A percentile compares a stretch with the other conserved stretches of the same genome.
These are phyloP conservation scores for Penicillium sp. DNA, from an alignment of 2,329 filamentous ascomycete species.

Conservation along the genomic window DNA sequence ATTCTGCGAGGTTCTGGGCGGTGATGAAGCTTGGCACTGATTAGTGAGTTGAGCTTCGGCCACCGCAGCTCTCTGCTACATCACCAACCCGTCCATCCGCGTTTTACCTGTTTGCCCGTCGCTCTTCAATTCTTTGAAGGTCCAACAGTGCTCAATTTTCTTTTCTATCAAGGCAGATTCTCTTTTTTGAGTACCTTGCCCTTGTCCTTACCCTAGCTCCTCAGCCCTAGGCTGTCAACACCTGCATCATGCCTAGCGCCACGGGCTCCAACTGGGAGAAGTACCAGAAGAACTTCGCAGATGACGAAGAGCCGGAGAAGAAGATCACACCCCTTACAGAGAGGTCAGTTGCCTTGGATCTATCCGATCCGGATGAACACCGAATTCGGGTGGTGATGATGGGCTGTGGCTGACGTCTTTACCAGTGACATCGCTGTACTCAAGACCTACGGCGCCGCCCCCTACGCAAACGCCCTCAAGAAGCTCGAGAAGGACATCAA, in stretches of 20 bases:
- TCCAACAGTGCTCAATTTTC: constrained; percentile 7
- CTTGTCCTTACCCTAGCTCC: constrained; percentile 24
- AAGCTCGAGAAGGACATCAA: constrained; percentile 99
- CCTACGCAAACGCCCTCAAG: constrained; percentile 91
- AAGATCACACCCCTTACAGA: constrained; percentile 97
- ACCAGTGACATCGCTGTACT: constrained; percentile 95
- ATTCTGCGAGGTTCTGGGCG: constrained; percentile 49
- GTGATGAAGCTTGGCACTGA: constrained; percentile 49
- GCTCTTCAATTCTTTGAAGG: constrained; percentile 19
- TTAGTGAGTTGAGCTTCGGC: constrained; percentile 47
- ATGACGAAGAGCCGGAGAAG: constrained; percentile 98
- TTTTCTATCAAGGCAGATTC: constrained; percentile 7
- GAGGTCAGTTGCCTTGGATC: constrained; percentile 70
- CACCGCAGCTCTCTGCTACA: constrained; percentile 44
- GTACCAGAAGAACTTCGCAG: constrained; percentile 95
- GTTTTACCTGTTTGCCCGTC: constrained; percentile 34
- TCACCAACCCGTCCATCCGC: constrained; percentile 31
- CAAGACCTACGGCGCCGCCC: constrained; percentile 97
- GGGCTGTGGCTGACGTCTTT: constrained; percentile 39
- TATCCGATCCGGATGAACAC: not conserved
- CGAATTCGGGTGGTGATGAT: constrained; percentile 14
- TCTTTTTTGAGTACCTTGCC: constrained; percentile 13
- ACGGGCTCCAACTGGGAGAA: constrained; percentile 97
- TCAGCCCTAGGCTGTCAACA: constrained; percentile 37
- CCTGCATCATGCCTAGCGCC: constrained; percentile 80